phyloP scores from a whole-genome alignment of 208 protist genomes.

The Angomonas deanei region DNA sequence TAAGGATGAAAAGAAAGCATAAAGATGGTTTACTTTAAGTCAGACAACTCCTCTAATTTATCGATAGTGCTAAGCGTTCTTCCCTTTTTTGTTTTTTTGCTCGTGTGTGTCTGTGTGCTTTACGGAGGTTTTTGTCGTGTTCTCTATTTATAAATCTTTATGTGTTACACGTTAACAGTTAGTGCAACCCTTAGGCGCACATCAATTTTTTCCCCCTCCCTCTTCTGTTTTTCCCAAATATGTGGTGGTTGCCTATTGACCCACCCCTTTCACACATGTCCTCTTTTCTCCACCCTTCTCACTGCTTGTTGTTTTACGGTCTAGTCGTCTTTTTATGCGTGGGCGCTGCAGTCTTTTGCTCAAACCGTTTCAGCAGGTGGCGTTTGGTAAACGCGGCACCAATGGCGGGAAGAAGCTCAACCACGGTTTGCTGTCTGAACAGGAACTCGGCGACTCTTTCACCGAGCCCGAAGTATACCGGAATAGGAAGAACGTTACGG shows the following conservation, averaged over 20 bases:
- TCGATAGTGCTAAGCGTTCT: too few relatives aligned
- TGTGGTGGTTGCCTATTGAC: not conserved
- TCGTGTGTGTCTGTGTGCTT: too few relatives aligned
- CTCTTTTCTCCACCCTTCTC: not conserved
- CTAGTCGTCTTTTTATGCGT: not conserved
- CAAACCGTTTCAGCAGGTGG: slow-evolving; percentile 6
- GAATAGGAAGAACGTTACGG: slow-evolving; percentile 49
- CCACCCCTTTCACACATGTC: not conserved
- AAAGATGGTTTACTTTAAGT: too few relatives aligned
- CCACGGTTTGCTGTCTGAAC: slow-evolving; percentile 33
- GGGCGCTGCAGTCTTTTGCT: slow-evolving; percentile 4
- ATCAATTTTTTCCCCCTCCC: too few relatives aligned
- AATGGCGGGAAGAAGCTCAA: slow-evolving; percentile 52
- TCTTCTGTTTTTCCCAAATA: slow-evolving; percentile 10
- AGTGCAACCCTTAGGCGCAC: too few relatives aligned
- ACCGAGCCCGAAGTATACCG: slow-evolving; percentile 70
- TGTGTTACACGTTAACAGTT: too few relatives aligned
- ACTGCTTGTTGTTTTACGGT: not conserved
- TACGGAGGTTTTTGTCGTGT: too few relatives aligned
- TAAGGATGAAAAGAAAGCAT: slow-evolving; percentile 15
- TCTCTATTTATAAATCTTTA: too few relatives aligned
- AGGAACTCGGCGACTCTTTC: slow-evolving; percentile 64
- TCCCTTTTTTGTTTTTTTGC: too few relatives aligned
- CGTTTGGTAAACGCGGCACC: slow-evolving; percentile 22
- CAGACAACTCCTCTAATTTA: too few relatives aligned